Evolutionary conservation across 768 basidiomycete species (phyloP), one percentile per base, ranked within the genome.

Genomic region (Macrolepiota albuminosa): DNA sequence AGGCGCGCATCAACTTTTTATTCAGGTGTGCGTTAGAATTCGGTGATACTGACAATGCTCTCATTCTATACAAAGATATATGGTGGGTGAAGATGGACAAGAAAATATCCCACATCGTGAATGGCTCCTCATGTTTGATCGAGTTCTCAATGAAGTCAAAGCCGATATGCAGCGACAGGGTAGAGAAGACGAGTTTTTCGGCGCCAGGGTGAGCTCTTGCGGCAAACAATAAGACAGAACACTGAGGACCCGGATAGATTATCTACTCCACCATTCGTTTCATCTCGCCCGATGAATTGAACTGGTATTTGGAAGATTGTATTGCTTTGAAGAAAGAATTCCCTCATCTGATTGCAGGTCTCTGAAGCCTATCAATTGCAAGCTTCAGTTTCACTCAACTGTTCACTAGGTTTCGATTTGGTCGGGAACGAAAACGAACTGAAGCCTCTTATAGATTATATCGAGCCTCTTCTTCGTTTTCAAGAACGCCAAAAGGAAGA

Each of bases 241-340:
- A 46, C 45, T 56, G 39, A 51, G n/a, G 10, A 58, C 42, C 48
- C 6, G 37, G 6, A 16, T 48, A 91, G 87, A 81, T 92, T 49
- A 91, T 92, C 58, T 91, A 91, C 65, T 77, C 82, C 4, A 86
- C 87, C 0, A 66, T 89, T 47, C 81, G 86, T 29, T 72, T 78
- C 61, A 76, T 86, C 50, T 75, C 80, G 1, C 71, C 75, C 8
- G 83, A 86, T 49, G 81, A 84, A 59, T 67, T 92, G 14, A 80
- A 82, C 33, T 83, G 80, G 81, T 86, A 85, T 68, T 70, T 85
- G n/a, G 85, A 88, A 58, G 90, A 93, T 64, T 89, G 90, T 63
- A 82, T 92, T 55, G 72, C 75, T 8, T 74, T 92, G 61, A 91
- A 90, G 70, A 81, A 87, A 67, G 81, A 84, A 57, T 91, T 89